A percentile compares a stretch with the other conserved stretches of the same genome.
These are phyloP conservation scores for Pseudocercospora fuligena DNA, from an alignment of 2,329 filamentous ascomycete species.

Conservation along the genomic window DNA sequence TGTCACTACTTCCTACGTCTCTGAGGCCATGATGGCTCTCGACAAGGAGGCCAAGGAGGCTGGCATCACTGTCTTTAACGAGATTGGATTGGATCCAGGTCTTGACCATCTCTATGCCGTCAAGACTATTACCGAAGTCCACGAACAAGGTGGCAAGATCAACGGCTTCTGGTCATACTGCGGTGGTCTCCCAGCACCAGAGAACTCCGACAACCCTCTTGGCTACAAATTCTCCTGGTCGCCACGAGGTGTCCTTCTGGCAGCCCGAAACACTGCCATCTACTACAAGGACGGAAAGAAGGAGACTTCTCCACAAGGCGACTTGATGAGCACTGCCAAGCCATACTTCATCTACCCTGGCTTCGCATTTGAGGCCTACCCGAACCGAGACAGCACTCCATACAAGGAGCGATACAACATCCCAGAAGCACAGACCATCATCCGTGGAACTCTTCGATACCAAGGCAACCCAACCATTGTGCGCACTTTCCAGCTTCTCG, in stretches of 20 bases:
- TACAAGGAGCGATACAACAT: conserved; percentile 92
- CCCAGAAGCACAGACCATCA: conserved; percentile 85
- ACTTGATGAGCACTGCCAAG: conserved; percentile 82
- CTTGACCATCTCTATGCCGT: conserved; percentile 81
- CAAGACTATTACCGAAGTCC: conserved; percentile 87
- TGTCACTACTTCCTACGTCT: conserved; percentile 93
- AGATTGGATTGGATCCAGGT: conserved; percentile 79
- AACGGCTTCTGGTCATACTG: conserved; percentile 82
- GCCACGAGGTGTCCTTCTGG: conserved; percentile 82
- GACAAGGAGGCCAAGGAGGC: conserved; percentile 82
- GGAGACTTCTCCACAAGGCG: conserved; percentile 51
- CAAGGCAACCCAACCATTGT: conserved; percentile 90
- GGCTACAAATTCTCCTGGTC: conserved; percentile 88
- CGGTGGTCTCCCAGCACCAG: conserved; percentile 71
- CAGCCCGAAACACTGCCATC: conserved; percentile 82
- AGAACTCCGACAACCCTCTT: conserved; percentile 83
- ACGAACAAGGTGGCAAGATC: conserved; percentile 85
- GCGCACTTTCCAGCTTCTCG: conserved; percentile 83
- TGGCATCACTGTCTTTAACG: conserved; percentile 96
- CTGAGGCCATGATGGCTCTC: conserved; percentile 88
- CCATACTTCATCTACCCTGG: conserved; percentile 90
- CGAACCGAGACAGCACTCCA: conserved; percentile 85
- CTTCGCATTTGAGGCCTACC: conserved; percentile 88
- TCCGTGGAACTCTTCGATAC: conserved; percentile 85
- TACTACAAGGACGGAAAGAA: conserved; percentile 81